Conservation (phyloP, 2,329 filamentous ascomycete species). For the Penicillium sclerotiorum region DNA sequence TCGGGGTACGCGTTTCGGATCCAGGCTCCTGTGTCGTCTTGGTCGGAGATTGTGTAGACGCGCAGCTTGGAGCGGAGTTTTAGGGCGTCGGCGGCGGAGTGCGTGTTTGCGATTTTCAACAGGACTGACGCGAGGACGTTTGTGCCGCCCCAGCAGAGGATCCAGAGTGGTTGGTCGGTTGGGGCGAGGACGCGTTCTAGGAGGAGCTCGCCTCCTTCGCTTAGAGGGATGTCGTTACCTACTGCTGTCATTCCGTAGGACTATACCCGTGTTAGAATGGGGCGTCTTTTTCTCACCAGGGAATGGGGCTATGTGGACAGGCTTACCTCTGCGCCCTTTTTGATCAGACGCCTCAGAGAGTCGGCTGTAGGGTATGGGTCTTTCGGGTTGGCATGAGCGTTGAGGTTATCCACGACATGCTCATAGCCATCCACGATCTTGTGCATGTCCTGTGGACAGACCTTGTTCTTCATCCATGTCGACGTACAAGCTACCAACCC, state of each 20-base stretch:
- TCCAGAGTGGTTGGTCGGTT: constrained; percentile 52
- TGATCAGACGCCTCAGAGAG: constrained; percentile 40
- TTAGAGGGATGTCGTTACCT: constrained; percentile 36
- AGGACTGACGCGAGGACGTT: constrained; percentile 57
- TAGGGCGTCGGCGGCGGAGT: constrained; percentile 33
- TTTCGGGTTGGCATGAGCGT: constrained; percentile 51
- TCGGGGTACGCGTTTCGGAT: constrained; percentile 58
- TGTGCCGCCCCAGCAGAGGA: constrained; percentile 57
- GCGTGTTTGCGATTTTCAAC: constrained; percentile 31
- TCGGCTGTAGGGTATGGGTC: constrained; percentile 46
- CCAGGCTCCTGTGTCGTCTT: constrained; percentile 61
- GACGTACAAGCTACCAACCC: constrained; percentile 52
- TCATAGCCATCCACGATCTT: constrained; percentile 50
- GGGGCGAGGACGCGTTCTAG: constrained; percentile 42
- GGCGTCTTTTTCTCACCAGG: not conserved
- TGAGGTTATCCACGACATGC: constrained; percentile 51
- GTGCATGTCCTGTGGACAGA: constrained; percentile 48
- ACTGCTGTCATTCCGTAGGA: constrained; percentile 42
- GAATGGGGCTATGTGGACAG: constrained; percentile 13
- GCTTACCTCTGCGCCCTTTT: constrained; percentile 43
- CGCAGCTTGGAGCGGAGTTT: constrained; percentile 48
- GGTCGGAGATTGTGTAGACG: constrained; percentile 61
- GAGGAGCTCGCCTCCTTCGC: constrained; percentile 50
- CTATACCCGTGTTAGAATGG: constrained; percentile 7
- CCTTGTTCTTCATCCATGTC: constrained; percentile 48